These are phyloP conservation scores for Wallacemonas rigidus DNA, from an alignment of 208 protist species.

Conservation along the genomic window DNA sequence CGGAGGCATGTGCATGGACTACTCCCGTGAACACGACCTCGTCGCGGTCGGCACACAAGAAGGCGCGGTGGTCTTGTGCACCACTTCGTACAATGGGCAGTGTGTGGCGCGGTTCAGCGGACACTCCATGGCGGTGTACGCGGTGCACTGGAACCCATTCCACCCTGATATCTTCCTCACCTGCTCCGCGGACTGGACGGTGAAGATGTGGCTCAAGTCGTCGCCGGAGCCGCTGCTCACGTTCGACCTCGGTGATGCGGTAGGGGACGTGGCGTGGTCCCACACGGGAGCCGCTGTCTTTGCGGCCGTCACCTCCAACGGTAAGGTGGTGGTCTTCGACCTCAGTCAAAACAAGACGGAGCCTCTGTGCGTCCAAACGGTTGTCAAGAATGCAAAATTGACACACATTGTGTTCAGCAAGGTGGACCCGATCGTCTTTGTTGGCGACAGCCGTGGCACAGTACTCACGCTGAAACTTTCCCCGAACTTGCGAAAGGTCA, in stretches of 20 bases:
- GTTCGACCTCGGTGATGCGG: conserved; percentile 96
- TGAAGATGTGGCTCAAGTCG: conserved; percentile 96
- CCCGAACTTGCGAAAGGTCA: conserved; percentile 92
- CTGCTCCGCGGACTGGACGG: conserved; percentile 96
- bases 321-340: conserved; percentile 94
- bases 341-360: conserved; percentile 95
- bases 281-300: conserved; percentile 97
- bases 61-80: conserved; percentile 95
- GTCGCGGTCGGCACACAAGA: conserved; percentile 97
- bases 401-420: conserved; percentile 96
- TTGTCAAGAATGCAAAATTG: conserved; percentile 96
- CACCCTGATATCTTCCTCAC: conserved; percentile 95
- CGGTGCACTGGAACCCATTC: conserved; percentile 95
- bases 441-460: conserved; percentile 95
- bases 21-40: conserved; percentile 87
- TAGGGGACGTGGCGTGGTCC: conserved; percentile 96
- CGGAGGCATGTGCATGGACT: conserved; percentile 96
- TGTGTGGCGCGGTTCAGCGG: conserved; percentile 94
- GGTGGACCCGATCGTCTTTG: conserved; percentile 91
- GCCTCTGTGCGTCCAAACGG: conserved; percentile 95
- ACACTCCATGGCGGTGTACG: conserved; percentile 95
- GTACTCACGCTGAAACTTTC: conserved; percentile 96
- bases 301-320: conserved; percentile 95
- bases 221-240: conserved; percentile 86
- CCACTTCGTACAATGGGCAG: conserved; percentile 95